phyloP scores from a whole-genome alignment of 2,329 filamentous ascomycete genomes.

The Ophiobolus disseminans region DNA sequence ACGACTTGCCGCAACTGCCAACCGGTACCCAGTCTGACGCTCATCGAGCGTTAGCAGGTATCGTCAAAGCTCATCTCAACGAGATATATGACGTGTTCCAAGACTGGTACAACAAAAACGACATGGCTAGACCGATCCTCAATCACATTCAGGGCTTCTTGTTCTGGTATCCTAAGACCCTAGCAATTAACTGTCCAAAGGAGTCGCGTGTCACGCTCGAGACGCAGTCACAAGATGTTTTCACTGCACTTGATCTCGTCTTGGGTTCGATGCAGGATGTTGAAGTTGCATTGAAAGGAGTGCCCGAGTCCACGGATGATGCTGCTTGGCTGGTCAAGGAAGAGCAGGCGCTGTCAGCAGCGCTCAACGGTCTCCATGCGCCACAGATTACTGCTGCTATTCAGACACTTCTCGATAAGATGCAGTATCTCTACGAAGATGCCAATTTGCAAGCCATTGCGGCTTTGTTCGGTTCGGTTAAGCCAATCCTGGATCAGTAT shows the following conservation, averaged over 20 bases:
- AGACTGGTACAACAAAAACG: slow-evolving; percentile 27
- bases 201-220: slow-evolving; percentile 31
- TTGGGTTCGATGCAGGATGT: slow-evolving; percentile 81
- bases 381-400: slow-evolving; percentile 60
- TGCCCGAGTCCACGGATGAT: slow-evolving; percentile 68
- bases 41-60: slow-evolving; percentile 21
- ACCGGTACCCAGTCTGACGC: slow-evolving; percentile 31
- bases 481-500: slow-evolving; percentile 80
- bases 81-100: slow-evolving; percentile 26
- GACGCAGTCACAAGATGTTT: slow-evolving; percentile 64
- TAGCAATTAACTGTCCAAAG: slow-evolving; percentile 1
- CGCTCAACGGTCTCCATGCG: slow-evolving; percentile 67
- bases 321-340: slow-evolving; percentile 67
- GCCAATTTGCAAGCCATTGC: slow-evolving; percentile 55
- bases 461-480: slow-evolving; percentile 66
- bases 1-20: slow-evolving; percentile 35
- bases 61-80: slow-evolving; percentile 16
- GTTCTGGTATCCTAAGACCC: slow-evolving; percentile 24
- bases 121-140: slow-evolving; percentile 50
- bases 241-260: slow-evolving; percentile 74
- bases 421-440: slow-evolving; percentile 54
- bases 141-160: slow-evolving; percentile 73
- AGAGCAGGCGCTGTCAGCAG: slow-evolving; percentile 41
- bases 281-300: slow-evolving; percentile 61
- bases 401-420: slow-evolving; percentile 52